phyloP scores from a whole-genome alignment of 1,284 basidiomycete genomes.

The Inonotus hispidus region DNA sequence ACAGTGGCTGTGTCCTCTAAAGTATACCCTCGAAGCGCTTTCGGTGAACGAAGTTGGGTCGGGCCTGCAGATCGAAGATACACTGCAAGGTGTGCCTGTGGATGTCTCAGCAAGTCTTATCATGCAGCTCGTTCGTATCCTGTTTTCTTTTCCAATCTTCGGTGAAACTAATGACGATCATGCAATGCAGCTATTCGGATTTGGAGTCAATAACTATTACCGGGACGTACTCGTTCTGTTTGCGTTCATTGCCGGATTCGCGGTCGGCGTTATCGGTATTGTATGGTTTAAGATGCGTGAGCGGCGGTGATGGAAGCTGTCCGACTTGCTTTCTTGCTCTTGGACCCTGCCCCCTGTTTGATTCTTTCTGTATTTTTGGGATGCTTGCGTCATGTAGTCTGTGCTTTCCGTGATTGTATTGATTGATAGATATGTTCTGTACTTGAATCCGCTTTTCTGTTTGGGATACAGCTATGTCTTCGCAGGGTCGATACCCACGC shows the following conservation, averaged over 20 bases:
- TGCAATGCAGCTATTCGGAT: conserved; percentile 69
- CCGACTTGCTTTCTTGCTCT: neutral
- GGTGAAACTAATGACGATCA: neutral
- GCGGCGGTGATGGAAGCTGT: conserved; percentile 39
- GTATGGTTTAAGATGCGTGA: conserved; percentile 77
- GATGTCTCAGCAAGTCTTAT: conserved; percentile 74
- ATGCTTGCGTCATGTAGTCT: too few relatives aligned
- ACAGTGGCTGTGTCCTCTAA: conserved; percentile 70
- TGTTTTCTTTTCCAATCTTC: neutral
- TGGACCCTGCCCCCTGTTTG: neutral
- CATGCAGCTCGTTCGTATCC: conserved; percentile 63
- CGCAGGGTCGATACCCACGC: too few relatives aligned
- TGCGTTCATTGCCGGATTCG: conserved; percentile 78
- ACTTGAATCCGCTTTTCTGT: too few relatives aligned
- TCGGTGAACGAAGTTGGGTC: conserved; percentile 85
- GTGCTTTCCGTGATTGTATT: too few relatives aligned
- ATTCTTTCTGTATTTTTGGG: too few relatives aligned
- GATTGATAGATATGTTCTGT: too few relatives aligned
- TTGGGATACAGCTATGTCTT: conserved; percentile 39
- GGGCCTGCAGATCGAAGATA: conserved; percentile 78
- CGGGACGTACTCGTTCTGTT: conserved; percentile 82
- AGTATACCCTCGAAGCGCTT: conserved; percentile 78
- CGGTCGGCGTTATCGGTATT: conserved; percentile 56
- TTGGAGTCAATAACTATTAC: conserved; percentile 72
- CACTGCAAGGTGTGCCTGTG: conserved; percentile 75